Percentiles rank a stretch among this genome's conserved stretches.
phyloP scores from a whole-genome alignment of 257 asterid genomes.

The Solanum clarkiae region DNA sequence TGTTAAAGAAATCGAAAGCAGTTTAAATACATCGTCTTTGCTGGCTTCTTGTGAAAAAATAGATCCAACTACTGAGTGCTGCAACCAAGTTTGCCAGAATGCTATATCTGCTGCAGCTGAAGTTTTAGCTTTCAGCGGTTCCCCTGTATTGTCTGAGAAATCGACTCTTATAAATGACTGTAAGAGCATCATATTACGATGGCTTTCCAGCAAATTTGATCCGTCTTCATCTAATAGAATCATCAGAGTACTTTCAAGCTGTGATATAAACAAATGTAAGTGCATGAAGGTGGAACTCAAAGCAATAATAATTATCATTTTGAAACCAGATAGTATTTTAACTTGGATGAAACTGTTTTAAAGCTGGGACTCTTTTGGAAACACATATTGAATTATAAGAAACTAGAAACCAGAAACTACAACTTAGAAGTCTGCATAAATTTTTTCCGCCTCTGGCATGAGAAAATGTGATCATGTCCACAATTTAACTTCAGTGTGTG shows the following conservation, averaged over 20 bases:
- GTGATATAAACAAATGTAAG: constrained; percentile 17
- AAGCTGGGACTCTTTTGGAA: neutral
- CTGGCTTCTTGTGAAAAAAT: constrained; percentile 11
- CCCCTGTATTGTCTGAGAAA: neutral
- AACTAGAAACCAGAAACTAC: neutral
- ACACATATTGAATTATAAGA: neutral
- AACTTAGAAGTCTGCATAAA: neutral
- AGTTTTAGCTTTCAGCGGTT: constrained; percentile 1
- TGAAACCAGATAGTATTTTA: neutral
- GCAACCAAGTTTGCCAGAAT: constrained; percentile 20
- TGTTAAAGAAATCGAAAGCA: constrained; percentile 1
- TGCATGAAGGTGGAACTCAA: neutral
- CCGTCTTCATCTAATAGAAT: constrained; percentile 16
- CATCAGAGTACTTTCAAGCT: constrained; percentile 17
- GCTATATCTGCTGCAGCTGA: constrained; percentile 21
- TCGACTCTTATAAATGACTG: constrained; percentile 5
- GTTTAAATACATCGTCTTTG: constrained; percentile 7
- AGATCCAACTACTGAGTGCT: constrained; percentile 19
- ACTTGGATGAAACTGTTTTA: neutral
- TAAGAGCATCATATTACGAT: constrained; percentile 10
- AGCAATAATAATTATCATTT: neutral
- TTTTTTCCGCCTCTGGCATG: neutral
- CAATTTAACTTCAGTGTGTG: neutral
- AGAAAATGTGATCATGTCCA: neutral
- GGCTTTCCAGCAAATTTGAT: constrained; percentile 20